Evolutionary conservation across 2,329 filamentous ascomycete species (phyloP).

Genomic region (Emergomyces orientalis): DNA sequence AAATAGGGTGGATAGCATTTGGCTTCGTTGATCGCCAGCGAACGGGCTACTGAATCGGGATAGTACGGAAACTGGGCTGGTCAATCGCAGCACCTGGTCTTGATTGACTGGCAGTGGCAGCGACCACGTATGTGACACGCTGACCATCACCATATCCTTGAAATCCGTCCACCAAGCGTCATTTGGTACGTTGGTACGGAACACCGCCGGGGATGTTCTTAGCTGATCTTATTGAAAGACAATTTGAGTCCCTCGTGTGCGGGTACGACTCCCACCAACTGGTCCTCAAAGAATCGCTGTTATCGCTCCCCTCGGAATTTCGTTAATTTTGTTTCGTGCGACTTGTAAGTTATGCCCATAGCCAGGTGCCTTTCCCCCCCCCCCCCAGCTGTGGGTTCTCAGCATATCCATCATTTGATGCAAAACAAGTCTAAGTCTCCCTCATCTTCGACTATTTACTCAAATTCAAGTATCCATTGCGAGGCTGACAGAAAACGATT

Average conservation of each 20-base stretch:
- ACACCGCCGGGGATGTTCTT: not conserved
- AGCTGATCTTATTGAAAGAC: not conserved
- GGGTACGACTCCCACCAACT: not conserved
- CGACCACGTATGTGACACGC: slow-evolving; percentile 19
- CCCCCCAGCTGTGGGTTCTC: too few species aligned
- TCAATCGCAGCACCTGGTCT: slow-evolving; percentile 10
- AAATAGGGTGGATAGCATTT: not conserved
- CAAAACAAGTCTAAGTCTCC: not conserved
- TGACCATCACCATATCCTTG: slow-evolving; percentile 8
- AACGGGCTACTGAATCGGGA: slow-evolving; percentile 9
- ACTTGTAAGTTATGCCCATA: not conserved
- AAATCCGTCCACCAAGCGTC: not conserved
- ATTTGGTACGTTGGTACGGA: not conserved
- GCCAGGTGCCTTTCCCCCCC: too few species aligned
- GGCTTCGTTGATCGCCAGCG: slow-evolving; percentile 9
- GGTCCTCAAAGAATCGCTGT: not conserved
- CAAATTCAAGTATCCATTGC: not conserved
- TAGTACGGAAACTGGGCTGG: slow-evolving; percentile 7
- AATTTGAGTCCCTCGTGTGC: not conserved
- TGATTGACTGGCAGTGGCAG: slow-evolving; percentile 17
- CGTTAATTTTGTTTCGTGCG: not conserved
- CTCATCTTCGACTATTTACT: not conserved
- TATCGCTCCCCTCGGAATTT: not conserved
- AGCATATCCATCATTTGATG: not conserved
- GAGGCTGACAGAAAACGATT: not conserved